Base-by-base conservation (phyloP, 331 rosid species). In the Saraca asoca region DNA sequence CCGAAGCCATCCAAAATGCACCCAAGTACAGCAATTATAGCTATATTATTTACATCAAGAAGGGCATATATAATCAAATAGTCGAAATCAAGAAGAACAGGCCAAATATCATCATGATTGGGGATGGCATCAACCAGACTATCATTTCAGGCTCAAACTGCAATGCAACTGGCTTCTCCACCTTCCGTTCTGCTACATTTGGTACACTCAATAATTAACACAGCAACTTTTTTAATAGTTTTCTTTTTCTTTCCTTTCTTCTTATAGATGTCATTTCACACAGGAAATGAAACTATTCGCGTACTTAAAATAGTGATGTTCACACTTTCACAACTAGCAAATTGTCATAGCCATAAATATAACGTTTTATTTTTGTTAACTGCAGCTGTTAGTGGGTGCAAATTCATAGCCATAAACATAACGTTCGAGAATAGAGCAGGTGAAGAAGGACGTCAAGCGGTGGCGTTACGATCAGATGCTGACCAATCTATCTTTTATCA, bases 401-500 rank as follows among this genome's bases (percentile, higher is more conserved):
- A 13, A 6, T 58, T 58, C 12, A 9, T 58, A 5, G 64, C 31
- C 5, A 11, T 37, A 4, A 16, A 37, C 48, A 58, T 58, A 5
- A 58, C 64, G 13, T 58, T 58, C 41, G 64, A 58, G 64, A 58
- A 38, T 3, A 58, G 14, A 3, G 62, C 62, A 34, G 62, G 62
- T 8, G 43, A 34, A 57, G 19, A n/a, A n/a, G 62, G n/a, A 12
- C 5, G 11, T 4, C 64, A 58, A 58, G 64, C 62, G 2, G 62
- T 57, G 44, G 62, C 62, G 9, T 16, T 57, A 2, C 11, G 64
- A 5, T 58, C 64, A 37, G 31, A 9, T 5, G 16, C 62, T 57
- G 62, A 57, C 62, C 43, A 33, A 12, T 58, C 64, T 12, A 4
- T 58, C 4, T 58, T 58, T 18, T 58, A 58, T 9, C 46, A 1